Percentiles rank a stretch among this genome's conserved stretches.
These are phyloP conservation scores for Euphrasia confusa DNA, from an alignment of 257 asterid species.

Conservation along the genomic window DNA sequence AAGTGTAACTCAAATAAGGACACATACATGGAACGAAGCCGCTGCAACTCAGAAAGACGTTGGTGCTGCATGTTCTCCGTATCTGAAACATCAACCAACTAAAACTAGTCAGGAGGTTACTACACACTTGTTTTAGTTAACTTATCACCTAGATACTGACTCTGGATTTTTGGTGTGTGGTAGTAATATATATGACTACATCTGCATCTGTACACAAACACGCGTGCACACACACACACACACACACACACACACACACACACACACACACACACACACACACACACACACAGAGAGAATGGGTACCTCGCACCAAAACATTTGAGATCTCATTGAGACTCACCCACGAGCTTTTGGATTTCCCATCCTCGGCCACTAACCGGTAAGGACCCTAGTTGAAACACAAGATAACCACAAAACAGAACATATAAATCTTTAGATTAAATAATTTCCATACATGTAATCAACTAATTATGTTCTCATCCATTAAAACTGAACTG, in stretches of 20 bases:
- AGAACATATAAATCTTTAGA: constrained; percentile 12
- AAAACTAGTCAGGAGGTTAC: constrained; percentile 24
- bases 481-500: not conserved
- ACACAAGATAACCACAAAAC: constrained; percentile 27
- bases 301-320: constrained; percentile 75
- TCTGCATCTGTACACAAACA: not conserved
- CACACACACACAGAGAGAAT: constrained; percentile 7
- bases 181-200: constrained; percentile 13
- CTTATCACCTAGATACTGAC: not conserved
- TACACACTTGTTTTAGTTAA: constrained; percentile 5
- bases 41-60: constrained; percentile 92
- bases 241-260: too few species aligned
- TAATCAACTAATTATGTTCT: constrained; percentile 8
- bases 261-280: not conserved
- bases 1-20: constrained; percentile 26
- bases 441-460: constrained; percentile 6
- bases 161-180: constrained; percentile 8
- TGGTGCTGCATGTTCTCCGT: constrained; percentile 80
- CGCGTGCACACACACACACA: not conserved
- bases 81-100: constrained; percentile 44
- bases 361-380: constrained; percentile 95
- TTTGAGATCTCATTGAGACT: constrained; percentile 88
- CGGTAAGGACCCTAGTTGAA: constrained; percentile 87
- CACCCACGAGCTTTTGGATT: constrained; percentile 92
- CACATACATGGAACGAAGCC: constrained; percentile 91